Evolutionary conservation across 352 stramenopile species (phyloP).

Genomic region (Phytophthora lateralis): DNA sequence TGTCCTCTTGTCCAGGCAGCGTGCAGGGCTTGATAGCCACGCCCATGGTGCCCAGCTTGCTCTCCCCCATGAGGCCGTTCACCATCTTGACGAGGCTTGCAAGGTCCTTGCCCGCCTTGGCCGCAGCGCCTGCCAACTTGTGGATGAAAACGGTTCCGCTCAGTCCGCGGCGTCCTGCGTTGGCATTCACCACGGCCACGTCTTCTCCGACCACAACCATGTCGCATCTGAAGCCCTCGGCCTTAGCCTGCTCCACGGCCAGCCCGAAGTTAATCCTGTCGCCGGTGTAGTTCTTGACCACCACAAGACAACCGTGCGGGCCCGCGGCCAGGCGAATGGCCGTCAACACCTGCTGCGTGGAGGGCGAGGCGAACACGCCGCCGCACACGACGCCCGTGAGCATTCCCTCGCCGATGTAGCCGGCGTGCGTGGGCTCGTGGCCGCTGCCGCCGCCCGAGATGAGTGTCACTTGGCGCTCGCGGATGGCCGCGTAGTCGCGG

Average conservation of each 20-base stretch:
- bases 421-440: slow-evolving; percentile 97
- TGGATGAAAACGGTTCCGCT: slow-evolving; percentile 97
- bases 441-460: slow-evolving; percentile 77
- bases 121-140: slow-evolving; percentile 95
- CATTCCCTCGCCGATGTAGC: slow-evolving; percentile 97
- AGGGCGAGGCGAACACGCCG: slow-evolving; percentile 96
- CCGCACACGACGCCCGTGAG: slow-evolving; percentile 96
- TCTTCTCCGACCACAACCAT: slow-evolving; percentile 98
- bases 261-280: slow-evolving; percentile 99
- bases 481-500: slow-evolving; percentile 66
- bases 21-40: slow-evolving; percentile 95
- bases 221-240: slow-evolving; percentile 88
- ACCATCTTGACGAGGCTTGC: slow-evolving; percentile 73
- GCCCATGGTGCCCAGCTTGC: slow-evolving; percentile 92
- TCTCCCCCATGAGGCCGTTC: slow-evolving; percentile 53
- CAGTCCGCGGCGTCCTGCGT: slow-evolving; percentile 96
- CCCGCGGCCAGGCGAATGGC: slow-evolving; percentile 92
- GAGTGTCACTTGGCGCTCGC: slow-evolving; percentile 75
- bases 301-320: slow-evolving; percentile 91
- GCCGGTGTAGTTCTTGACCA: slow-evolving; percentile 99
- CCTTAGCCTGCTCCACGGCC: slow-evolving; percentile 95
- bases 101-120: slow-evolving; percentile 80
- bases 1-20: slow-evolving; percentile 85
- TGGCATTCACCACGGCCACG: slow-evolving; percentile 89
- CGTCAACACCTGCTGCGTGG: slow-evolving; percentile 92